Base-by-base conservation (phyloP, 2,329 filamentous ascomycete species). In the Cercospora sp. region DNA sequence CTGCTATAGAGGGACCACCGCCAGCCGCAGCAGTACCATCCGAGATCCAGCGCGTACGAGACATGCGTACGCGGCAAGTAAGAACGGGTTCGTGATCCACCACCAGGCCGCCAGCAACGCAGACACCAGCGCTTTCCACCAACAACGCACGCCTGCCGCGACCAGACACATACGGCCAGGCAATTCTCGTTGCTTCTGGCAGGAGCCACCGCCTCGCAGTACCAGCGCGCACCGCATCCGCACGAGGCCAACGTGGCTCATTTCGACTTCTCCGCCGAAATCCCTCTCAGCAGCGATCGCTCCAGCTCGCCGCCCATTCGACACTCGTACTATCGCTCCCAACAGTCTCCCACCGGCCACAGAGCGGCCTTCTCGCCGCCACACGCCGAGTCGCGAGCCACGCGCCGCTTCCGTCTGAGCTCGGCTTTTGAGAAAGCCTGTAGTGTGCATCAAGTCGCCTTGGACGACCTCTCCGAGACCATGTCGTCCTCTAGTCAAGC, bases 401-500 rank as follows among this genome's bases (percentile, higher is more conserved):
- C 66, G 51, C 73, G 71, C 57, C 67, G 73, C 58, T 69, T 74
- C 57, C 73, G 72, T 65, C 70, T 76, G 59, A 74, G 72, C 28
- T 66, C 69, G 13, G 74, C 74, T 9, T 76, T 77, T 53, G 75
- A 75, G 30, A 76, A 76, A 63, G 71, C 73, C n/a, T 74, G 71
- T 67, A 70, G 55, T 30, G 69, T 77, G n/a, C 69, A 74, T 58
- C 69, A 70, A 32, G 69, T 71, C 57, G 70, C 72, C 57, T 68
- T 75, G 59, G 69, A 71, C 70, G 69, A 73, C 43, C 65, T 71
- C 18, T 66, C 67, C 61, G 63, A 66, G 69, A 77, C 75, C 76
- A 87, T 87, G 85, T 87, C 85, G 67, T 85, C 85, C 66, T 86
- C 84, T 30, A 86, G 84, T 49, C 84, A 85, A 72, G 85, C 86